These are phyloP conservation scores for Penstemon davidsonii DNA, from an alignment of 257 asterid genomes.

Conservation along the genomic window DNA sequence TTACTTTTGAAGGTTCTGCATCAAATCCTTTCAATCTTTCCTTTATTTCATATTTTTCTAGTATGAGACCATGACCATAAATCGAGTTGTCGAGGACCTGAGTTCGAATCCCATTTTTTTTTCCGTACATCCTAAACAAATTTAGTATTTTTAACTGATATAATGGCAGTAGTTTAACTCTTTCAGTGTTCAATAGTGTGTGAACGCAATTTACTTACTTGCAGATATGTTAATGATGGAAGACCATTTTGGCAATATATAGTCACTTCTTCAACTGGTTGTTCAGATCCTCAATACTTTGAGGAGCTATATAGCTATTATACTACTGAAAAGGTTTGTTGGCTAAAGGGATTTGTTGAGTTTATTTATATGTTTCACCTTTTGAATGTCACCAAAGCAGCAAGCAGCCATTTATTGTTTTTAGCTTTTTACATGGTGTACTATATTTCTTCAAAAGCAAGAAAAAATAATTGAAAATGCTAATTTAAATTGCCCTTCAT, in stretches of 20 bases:
- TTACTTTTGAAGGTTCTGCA: no score
- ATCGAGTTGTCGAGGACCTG: no score
- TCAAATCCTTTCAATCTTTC: no score
- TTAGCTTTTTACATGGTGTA: background rate
- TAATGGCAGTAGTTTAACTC: background rate
- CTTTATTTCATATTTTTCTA: no score
- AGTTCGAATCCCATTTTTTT: background rate
- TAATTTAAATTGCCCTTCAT: background rate
- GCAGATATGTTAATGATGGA: slow-evolving; percentile 91
- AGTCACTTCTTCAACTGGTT: slow-evolving; percentile 94
- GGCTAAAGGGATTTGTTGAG: slow-evolving; percentile 8
- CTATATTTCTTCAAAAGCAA: background rate
- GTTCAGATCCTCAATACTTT: slow-evolving; percentile 88
- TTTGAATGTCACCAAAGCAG: background rate
- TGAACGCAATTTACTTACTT: slow-evolving; percentile 17
- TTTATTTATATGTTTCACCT: background rate
- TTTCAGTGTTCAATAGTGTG: slow-evolving; percentile 12
- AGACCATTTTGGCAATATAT: slow-evolving; percentile 96
- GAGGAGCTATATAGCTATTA: slow-evolving; percentile 93
- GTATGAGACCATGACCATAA: no score
- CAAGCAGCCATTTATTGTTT: background rate
- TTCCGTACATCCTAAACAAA: background rate
- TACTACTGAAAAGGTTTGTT: slow-evolving; percentile 76
- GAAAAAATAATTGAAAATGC: slow-evolving; percentile 2
- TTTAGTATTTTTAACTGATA: background rate